Evolutionary conservation across 2,329 filamentous ascomycete genomes (phyloP).

Genomic region (Cyanodermella asteris): DNA sequence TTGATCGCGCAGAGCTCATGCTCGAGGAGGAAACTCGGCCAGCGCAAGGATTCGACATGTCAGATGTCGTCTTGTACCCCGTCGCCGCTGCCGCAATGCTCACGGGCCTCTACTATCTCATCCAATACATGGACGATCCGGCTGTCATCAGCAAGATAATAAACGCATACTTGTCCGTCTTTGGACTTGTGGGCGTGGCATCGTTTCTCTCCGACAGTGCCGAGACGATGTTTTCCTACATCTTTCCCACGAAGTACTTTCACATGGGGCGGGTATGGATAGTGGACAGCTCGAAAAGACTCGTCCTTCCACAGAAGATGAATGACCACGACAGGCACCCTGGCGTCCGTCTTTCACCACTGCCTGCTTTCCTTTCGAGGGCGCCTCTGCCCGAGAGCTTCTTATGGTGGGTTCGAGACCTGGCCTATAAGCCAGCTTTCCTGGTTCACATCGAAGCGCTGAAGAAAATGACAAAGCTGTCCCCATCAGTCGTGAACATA

Average conservation of each 20-base stretch:
- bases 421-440: too few species aligned
- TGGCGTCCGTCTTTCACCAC: constrained; percentile 1
- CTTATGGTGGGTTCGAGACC: constrained; percentile 20
- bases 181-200: constrained; percentile 56
- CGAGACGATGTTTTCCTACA: constrained; percentile 38
- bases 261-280: constrained; percentile 28
- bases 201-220: constrained; percentile 53
- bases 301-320: constrained; percentile 2
- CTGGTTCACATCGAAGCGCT: too few species aligned
- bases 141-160: constrained; percentile 63
- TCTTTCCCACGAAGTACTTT: constrained; percentile 54
- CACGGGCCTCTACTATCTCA: constrained; percentile 60
- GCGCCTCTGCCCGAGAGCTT: constrained; percentile 1
- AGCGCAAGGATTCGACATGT: constrained; percentile 48
- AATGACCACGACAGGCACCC: not conserved
- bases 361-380: constrained; percentile 3
- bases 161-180: constrained; percentile 59
- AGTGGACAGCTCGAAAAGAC: constrained; percentile 17
- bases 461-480: too few species aligned
- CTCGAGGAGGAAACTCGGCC: constrained; percentile 27
- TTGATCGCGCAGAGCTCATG: constrained; percentile 16
- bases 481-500: constrained; percentile 34
- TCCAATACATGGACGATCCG: constrained; percentile 72
- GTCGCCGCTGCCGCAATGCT: constrained; percentile 53
- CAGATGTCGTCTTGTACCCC: constrained; percentile 70